These are phyloP conservation scores for Tetrapisispora nanseiensis DNA, from an alignment of 805 yeast species.

Conservation along the genomic window DNA sequence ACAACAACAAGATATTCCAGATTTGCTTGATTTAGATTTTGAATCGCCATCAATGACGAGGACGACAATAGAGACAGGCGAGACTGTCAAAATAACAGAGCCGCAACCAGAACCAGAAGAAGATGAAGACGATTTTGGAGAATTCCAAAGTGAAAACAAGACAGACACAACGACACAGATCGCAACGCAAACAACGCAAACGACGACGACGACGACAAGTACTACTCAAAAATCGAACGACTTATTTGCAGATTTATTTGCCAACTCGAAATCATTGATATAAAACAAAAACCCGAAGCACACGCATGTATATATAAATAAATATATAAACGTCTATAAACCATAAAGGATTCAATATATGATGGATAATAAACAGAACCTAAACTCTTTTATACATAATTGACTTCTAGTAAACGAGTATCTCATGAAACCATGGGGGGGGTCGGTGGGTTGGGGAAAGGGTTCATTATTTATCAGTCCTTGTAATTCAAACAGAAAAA, in stretches of 20 bases:
- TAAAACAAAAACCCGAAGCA: constrained; percentile 1
- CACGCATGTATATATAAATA: neutral
- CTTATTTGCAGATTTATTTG: constrained; percentile 19
- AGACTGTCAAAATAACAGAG: neutral
- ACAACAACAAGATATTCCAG: constrained; percentile 12
- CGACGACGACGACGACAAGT: constrained; percentile 2
- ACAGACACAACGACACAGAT: constrained; percentile 3
- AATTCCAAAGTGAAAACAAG: constrained; percentile 20
- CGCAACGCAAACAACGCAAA: constrained; percentile 5
- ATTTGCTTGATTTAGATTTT: constrained; percentile 20
- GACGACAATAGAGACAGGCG: neutral
- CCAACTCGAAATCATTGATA: constrained; percentile 19
- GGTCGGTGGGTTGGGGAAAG: no score
- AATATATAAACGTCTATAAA: neutral
- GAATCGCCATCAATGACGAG: constrained; percentile 3
- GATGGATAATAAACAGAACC: no score
- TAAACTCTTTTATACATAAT: no score
- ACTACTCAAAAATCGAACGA: constrained; percentile 12
- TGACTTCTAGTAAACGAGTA: no score
- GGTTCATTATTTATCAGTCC: no score
- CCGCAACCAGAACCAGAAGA: neutral
- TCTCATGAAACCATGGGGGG: no score
- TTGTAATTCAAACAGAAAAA: no score
- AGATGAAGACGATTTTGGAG: constrained; percentile 27
- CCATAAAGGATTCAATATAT: no score